Conservation (phyloP, 768 basidiomycete genomes). For the Leccinellum rugosiceps region DNA sequence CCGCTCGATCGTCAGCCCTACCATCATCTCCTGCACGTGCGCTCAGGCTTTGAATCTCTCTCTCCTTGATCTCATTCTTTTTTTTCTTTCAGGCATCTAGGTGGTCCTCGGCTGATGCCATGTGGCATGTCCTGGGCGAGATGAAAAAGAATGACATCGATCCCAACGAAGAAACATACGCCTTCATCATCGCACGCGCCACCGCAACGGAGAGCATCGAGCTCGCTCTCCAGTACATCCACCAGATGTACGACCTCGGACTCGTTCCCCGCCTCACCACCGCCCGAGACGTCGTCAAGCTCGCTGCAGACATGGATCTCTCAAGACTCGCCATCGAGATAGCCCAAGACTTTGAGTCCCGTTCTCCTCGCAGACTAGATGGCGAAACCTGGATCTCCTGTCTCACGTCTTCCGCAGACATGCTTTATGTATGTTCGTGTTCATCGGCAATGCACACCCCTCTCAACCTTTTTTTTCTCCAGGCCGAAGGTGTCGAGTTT, state of each 20-base stretch:
- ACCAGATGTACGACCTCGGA: conserved; percentile 52
- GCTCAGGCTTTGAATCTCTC: conserved; percentile 8
- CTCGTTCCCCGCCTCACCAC: conserved; percentile 50
- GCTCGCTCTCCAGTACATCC: conserved; percentile 56
- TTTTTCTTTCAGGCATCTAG: conserved; percentile 43
- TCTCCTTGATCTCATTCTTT: conserved; percentile 19
- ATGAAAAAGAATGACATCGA: conserved; percentile 50
- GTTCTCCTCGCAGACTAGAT: conserved; percentile 51
- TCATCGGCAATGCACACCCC: background rate
- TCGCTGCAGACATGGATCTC: conserved; percentile 51
- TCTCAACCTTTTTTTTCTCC: background rate
- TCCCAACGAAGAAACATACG: conserved; percentile 54
- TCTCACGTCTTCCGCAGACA: conserved; percentile 60
- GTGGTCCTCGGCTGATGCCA: conserved; percentile 33
- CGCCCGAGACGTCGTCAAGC: conserved; percentile 48
- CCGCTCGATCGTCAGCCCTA: conserved; percentile 50
- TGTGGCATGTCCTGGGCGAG: conserved; percentile 50
- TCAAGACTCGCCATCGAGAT: conserved; percentile 74
- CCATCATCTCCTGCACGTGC: conserved; percentile 59
- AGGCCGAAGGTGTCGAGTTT: conserved; percentile 64
- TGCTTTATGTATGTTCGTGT: conserved; percentile 61
- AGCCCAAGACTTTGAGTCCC: conserved; percentile 55
- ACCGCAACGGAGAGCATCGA: conserved; percentile 54
- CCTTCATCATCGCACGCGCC: conserved; percentile 48
- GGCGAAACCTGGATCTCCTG: conserved; percentile 62